Percentiles rank a stretch among this genome's conserved stretches.
These are phyloP conservation scores for Salix dunnii DNA, from an alignment of 345 rosid genomes.

Conservation along the genomic window DNA sequence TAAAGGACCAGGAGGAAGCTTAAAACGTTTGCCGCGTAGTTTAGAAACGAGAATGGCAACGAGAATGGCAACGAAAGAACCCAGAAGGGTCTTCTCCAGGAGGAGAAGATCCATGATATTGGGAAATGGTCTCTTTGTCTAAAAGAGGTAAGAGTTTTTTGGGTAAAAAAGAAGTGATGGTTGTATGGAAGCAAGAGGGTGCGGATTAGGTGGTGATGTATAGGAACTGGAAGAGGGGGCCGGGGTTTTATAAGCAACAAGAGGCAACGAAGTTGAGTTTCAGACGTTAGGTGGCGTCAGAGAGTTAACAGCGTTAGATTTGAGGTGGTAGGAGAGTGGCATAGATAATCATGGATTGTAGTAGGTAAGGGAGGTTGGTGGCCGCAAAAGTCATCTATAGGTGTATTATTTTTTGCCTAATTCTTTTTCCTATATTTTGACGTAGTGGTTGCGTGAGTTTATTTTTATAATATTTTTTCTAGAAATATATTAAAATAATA, in stretches of 20 bases:
- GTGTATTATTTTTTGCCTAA: too few relatives aligned
- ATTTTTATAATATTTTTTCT: too few relatives aligned
- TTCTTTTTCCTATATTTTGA: too few relatives aligned
- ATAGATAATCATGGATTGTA: background rate
- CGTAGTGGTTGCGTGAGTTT: too few relatives aligned
- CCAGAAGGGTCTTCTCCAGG: constrained; percentile 73
- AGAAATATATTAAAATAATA: too few relatives aligned
- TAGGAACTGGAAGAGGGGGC: background rate
- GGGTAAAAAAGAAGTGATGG: background rate
- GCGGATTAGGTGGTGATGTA: background rate
- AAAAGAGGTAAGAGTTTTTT: background rate
- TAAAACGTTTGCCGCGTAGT: constrained; percentile 76
- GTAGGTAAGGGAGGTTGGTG: background rate
- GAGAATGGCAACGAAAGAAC: constrained; percentile 59
- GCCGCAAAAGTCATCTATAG: background rate
- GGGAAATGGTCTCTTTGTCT: background rate
- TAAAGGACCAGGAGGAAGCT: constrained; percentile 88
- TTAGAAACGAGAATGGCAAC: constrained; percentile 69
- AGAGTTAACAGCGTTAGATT: constrained; percentile 3
- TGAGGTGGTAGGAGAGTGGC: background rate
- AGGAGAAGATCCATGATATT: constrained; percentile 72
- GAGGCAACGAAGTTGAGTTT: background rate
- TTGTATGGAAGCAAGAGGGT: background rate
- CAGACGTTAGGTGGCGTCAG: background rate
- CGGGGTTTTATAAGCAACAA: background rate